A percentile compares a stretch with the other conserved stretches of the same genome.
These are phyloP conservation scores for Arctium lappa DNA, from an alignment of 129 eudicot species.

Conservation along the genomic window DNA sequence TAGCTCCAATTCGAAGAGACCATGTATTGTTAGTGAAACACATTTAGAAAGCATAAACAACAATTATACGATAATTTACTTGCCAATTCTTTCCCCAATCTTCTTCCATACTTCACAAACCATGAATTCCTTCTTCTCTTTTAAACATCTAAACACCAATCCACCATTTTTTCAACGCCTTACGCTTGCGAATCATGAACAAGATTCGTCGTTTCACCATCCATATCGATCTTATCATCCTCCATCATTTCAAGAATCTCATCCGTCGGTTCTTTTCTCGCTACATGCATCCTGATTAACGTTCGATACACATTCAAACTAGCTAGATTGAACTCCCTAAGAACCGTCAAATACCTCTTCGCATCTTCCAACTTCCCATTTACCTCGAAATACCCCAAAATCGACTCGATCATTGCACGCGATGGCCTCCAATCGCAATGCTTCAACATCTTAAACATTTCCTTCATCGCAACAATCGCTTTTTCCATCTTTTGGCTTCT, in stretches of 20 bases:
- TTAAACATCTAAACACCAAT: not conserved
- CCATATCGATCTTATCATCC: slow-evolving; percentile 45
- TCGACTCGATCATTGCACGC: slow-evolving; percentile 27
- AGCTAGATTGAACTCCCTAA: slow-evolving; percentile 41
- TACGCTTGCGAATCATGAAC: slow-evolving; percentile 9
- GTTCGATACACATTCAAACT: slow-evolving; percentile 36
- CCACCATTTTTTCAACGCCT: not conserved
- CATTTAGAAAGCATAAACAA: no score
- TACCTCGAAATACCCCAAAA: slow-evolving; percentile 39
- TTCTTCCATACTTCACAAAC: no score
- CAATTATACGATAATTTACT: no score
- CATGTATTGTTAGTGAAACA: no score
- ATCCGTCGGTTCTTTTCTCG: slow-evolving; percentile 14
- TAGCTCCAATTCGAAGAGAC: no score
- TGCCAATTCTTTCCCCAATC: no score
- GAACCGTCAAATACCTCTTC: slow-evolving; percentile 26
- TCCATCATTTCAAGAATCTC: slow-evolving; percentile 42
- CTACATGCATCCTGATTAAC: slow-evolving; percentile 33
- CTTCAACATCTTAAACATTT: slow-evolving; percentile 22
- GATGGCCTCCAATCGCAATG: slow-evolving; percentile 51
- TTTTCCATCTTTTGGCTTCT: slow-evolving; percentile 38
- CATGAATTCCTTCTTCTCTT: no score
- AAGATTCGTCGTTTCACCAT: slow-evolving; percentile 35
- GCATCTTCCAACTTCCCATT: slow-evolving; percentile 41
- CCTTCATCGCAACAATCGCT: slow-evolving; percentile 46